Conservation (phyloP, 148 eudicot species). For the Rhododendron kiyosumense region DNA sequence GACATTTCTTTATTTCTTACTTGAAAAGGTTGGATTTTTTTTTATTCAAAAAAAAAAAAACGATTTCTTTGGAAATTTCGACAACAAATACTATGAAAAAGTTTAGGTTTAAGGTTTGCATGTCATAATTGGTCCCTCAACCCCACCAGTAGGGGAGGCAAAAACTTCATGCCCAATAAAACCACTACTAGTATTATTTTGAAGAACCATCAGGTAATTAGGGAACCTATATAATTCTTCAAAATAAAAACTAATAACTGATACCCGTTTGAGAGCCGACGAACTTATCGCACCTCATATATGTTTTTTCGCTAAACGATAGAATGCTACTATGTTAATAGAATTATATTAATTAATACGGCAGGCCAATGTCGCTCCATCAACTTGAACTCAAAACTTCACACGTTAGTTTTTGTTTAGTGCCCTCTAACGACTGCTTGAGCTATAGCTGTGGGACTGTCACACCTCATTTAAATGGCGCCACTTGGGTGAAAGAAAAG, state of each 20-base stretch:
- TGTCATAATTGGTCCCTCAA: not conserved
- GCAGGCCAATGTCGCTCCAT: too few species aligned
- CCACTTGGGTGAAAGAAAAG: not conserved
- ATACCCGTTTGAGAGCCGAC: too few species aligned
- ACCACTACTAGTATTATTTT: not conserved
- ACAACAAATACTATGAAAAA: not conserved
- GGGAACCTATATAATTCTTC: too few species aligned
- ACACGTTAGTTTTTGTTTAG: not conserved
- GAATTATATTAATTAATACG: too few species aligned
- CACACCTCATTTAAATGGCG: not conserved
- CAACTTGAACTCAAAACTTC: too few species aligned
- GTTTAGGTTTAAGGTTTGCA: not conserved
- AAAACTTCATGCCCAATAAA: not conserved
- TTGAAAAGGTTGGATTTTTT: not conserved
- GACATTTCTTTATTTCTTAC: not conserved
- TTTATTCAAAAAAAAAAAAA: not conserved
- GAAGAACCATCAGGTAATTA: too few species aligned
- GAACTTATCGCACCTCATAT: too few species aligned
- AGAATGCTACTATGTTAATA: too few species aligned
- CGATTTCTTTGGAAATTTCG: not conserved
- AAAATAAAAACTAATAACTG: too few species aligned
- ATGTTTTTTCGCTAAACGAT: too few species aligned
- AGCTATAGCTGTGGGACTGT: not conserved
- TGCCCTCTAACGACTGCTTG: not conserved
- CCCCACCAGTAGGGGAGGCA: not conserved